Evolutionary conservation across 73 alveolate genomes (phyloP).

Genomic region (Paramecium primaurelia): DNA sequence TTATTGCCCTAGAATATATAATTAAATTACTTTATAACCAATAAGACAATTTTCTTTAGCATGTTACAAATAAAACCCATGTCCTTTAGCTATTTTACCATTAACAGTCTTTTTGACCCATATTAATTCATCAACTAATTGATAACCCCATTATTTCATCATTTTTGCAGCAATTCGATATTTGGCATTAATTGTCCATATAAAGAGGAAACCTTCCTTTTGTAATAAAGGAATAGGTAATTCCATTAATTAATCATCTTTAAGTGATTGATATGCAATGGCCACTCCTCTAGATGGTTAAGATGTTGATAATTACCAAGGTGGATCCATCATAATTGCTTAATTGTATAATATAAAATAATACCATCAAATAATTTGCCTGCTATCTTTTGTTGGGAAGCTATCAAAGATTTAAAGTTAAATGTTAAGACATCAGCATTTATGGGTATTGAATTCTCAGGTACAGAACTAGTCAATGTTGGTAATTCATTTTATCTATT

Average conservation of each 20-base stretch:
- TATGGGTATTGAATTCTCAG: slow-evolving; percentile 56
- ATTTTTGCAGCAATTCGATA: slow-evolving; percentile 67
- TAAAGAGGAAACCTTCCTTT: slow-evolving; percentile 74
- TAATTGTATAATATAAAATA: not conserved
- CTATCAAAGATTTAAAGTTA: slow-evolving; percentile 24
- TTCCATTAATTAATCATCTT: slow-evolving; percentile 62
- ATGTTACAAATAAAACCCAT: slow-evolving; percentile 82
- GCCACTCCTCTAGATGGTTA: slow-evolving; percentile 82
- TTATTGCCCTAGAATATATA: slow-evolving; percentile 50
- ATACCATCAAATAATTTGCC: slow-evolving; percentile 76
- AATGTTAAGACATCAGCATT: slow-evolving; percentile 53
- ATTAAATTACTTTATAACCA: slow-evolving; percentile 68
- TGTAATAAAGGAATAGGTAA: slow-evolving; percentile 65
- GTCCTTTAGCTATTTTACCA: slow-evolving; percentile 78
- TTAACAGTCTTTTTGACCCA: slow-evolving; percentile 83
- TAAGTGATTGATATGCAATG: slow-evolving; percentile 74
- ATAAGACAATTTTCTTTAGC: slow-evolving; percentile 85
- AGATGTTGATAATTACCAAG: slow-evolving; percentile 83
- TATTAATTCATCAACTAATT: slow-evolving; percentile 75
- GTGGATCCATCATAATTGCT: slow-evolving; percentile 90
- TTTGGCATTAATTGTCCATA: slow-evolving; percentile 85
- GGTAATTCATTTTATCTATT: slow-evolving; percentile 34
- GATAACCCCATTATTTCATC: slow-evolving; percentile 75
- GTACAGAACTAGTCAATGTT: not conserved
- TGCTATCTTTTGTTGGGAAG: slow-evolving; percentile 34